A percentile compares a stretch with the other conserved stretches of the same genome.
phyloP scores from a whole-genome alignment of 2,329 filamentous ascomycete species.

The Dactylellina cionopaga region DNA sequence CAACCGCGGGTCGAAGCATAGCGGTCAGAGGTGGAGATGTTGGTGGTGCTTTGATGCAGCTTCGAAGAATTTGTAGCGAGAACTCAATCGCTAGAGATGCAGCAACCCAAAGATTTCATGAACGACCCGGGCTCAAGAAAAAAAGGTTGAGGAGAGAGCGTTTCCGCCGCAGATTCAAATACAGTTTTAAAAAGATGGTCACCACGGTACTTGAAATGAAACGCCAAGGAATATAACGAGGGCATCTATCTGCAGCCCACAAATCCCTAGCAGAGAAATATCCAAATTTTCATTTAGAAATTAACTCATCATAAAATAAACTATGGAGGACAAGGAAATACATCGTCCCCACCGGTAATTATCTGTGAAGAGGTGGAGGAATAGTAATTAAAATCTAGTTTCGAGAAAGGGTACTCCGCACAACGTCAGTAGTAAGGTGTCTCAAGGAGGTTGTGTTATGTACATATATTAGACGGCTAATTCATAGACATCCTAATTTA shows the following conservation, averaged over 20 bases:
- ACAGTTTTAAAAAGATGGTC: slow-evolving; percentile 73
- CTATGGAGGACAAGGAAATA: no score
- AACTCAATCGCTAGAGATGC: slow-evolving; percentile 71
- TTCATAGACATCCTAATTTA: slow-evolving; percentile 10
- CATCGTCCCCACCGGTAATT: no score
- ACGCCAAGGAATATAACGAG: slow-evolving; percentile 77
- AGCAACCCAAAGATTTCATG: slow-evolving; percentile 74
- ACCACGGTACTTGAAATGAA: slow-evolving; percentile 74
- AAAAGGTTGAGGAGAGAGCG: slow-evolving; percentile 77
- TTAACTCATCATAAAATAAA: no score
- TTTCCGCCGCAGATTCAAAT: slow-evolving; percentile 75
- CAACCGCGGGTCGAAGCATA: slow-evolving; percentile 58
- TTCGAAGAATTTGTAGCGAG: slow-evolving; percentile 63
- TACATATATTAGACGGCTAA: neutral
- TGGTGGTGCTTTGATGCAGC: slow-evolving; percentile 63
- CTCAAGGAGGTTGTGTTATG: neutral
- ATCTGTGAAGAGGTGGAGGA: no score
- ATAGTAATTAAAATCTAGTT: no score
- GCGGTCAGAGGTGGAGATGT: slow-evolving; percentile 62
- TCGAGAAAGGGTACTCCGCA: no score
- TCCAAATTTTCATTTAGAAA: neutral
- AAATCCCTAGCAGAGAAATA: neutral
- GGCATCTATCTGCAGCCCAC: no score
- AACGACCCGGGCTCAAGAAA: slow-evolving; percentile 77
- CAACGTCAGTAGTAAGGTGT: neutral